phyloP scores from a whole-genome alignment of 192 early-diverging fungal species.

The Coemansia sp. region DNA sequence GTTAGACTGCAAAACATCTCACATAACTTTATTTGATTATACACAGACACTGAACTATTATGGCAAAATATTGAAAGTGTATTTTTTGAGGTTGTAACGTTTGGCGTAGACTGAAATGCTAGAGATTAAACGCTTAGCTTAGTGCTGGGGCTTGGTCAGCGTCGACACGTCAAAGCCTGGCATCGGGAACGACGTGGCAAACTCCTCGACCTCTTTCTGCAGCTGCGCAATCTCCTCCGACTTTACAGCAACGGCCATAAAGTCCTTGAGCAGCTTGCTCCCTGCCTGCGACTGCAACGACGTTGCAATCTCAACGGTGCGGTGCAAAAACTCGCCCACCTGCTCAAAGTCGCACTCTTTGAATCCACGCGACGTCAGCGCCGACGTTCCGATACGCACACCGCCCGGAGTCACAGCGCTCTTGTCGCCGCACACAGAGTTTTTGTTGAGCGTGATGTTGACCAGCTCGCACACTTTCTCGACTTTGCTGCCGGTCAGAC shows the following conservation, averaged over 20 bases:
- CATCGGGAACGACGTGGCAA: constrained; percentile 96
- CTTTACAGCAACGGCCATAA: constrained; percentile 77
- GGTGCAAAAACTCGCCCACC: constrained; percentile 96
- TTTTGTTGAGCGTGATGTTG: constrained; percentile 99
- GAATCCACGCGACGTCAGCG: constrained; percentile 94
- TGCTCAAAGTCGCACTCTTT: constrained; percentile 96
- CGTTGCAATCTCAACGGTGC: constrained; percentile 85
- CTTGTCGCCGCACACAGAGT: constrained; percentile 95
- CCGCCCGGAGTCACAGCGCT: constrained; percentile 96
- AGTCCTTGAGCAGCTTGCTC: constrained; percentile 97
- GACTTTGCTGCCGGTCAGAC: constrained; percentile 94
- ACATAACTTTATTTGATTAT: too few relatives aligned
- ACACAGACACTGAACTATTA: too few relatives aligned
- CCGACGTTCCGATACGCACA: constrained; percentile 92
- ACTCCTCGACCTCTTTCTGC: constrained; percentile 84
- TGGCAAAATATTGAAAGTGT: too few relatives aligned
- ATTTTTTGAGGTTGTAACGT: too few relatives aligned
- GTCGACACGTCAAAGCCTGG: constrained; percentile 74
- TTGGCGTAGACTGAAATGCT: not conserved
- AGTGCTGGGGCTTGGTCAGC: constrained; percentile 48
- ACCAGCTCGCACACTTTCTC: constrained; percentile 98
- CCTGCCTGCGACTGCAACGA: constrained; percentile 83
- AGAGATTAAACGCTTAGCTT: not conserved
- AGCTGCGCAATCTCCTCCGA: constrained; percentile 80
- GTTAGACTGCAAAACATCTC: too few relatives aligned